These are phyloP conservation scores for Colletotrichum lupini DNA, from an alignment of 2,329 filamentous ascomycete genomes.

Conservation along the genomic window DNA sequence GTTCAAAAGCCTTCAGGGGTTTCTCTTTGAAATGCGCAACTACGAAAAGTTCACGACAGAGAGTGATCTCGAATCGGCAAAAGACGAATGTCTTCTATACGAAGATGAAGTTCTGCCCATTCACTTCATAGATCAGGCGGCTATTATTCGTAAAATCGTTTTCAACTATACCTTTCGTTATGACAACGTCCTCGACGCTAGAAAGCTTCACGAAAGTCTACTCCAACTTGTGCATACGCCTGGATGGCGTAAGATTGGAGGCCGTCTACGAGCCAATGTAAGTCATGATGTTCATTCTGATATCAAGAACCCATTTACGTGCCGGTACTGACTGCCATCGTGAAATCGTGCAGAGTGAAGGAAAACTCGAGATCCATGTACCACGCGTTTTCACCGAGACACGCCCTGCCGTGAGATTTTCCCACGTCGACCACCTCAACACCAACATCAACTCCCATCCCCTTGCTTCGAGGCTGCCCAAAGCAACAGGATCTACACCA, in stretches of 20 bases:
- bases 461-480: background rate
- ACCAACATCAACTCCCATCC: background rate
- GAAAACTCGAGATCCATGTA: background rate
- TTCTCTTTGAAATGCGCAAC: background rate
- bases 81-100: background rate
- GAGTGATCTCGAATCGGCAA: background rate
- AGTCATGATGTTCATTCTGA: background rate
- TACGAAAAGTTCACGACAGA: background rate
- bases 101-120: background rate
- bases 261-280: constrained; percentile 52
- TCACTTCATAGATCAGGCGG: background rate
- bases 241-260: constrained; percentile 58
- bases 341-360: background rate
- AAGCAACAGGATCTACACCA: background rate
- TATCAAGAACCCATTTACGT: background rate
- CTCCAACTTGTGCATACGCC: constrained; percentile 51
- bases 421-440: background rate
- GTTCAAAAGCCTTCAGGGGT: background rate
- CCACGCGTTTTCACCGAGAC: background rate
- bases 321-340: background rate
- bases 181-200: constrained; percentile 56
- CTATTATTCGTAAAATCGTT: background rate
- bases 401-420: background rate
- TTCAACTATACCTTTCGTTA: constrained; percentile 49
- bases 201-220: constrained; percentile 49